Evolutionary conservation across 768 basidiomycete genomes (phyloP).

Genomic region (Lactarius hatsudake): DNA sequence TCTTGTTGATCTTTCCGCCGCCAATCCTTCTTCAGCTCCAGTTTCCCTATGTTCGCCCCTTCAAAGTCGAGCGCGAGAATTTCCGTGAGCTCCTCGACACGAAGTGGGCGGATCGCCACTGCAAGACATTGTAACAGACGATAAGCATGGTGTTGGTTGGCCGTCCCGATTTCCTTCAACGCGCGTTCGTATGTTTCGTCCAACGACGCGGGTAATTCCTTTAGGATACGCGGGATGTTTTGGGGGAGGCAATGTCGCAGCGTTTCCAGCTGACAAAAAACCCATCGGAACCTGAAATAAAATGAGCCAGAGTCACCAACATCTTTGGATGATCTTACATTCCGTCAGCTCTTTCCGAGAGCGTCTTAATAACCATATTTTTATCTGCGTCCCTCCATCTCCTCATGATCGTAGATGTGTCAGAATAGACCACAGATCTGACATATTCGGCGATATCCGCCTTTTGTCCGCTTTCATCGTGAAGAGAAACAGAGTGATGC

Average conservation of each 20-base stretch:
- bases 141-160: not conserved
- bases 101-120: not conserved
- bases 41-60: no score
- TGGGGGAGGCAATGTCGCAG: not conserved
- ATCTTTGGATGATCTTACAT: not conserved
- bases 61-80: not conserved
- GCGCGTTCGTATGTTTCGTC: not conserved
- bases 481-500: not conserved
- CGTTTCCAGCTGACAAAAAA: not conserved
- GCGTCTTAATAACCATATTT: not conserved
- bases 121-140: not conserved
- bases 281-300: not conserved
- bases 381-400: not conserved
- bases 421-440: not conserved
- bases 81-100: not conserved
- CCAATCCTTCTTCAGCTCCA: not conserved
- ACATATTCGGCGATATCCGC: not conserved
- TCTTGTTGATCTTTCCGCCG: not conserved
- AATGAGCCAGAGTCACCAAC: not conserved
- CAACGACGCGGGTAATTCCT: not conserved
- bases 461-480: not conserved
- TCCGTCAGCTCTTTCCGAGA: not conserved
- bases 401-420: not conserved
- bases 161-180: not conserved
- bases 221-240: not conserved